Evolutionary conservation across 768 basidiomycete genomes (phyloP).

Genomic region (Coprinopsis cinerea): DNA sequence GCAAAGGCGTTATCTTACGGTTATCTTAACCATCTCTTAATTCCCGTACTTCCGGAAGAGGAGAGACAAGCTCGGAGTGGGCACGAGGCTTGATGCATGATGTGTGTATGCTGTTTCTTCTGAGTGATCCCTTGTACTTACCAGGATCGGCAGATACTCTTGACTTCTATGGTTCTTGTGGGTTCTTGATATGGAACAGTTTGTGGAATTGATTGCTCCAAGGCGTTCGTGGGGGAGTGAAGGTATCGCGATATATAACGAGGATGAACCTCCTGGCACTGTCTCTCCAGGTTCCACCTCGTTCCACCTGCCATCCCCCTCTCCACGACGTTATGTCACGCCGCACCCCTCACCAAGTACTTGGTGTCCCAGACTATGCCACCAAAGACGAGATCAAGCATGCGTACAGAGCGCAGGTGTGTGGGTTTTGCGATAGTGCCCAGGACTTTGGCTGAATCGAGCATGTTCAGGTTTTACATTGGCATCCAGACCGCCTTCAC

Average conservation of each 20-base stretch:
- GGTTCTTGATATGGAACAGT: constrained; percentile 1
- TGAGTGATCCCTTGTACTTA: constrained; percentile 5
- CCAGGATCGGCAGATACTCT: background rate
- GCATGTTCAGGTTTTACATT: constrained; percentile 44
- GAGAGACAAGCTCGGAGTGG: background rate
- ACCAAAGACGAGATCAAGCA: constrained; percentile 47
- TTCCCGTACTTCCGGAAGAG: background rate
- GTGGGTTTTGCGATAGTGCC: constrained; percentile 17
- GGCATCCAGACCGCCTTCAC: constrained; percentile 66
- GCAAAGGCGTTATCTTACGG: constrained; percentile 1
- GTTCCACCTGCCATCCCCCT: background rate
- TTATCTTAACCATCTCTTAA: background rate
- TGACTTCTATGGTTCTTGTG: constrained; percentile 3
- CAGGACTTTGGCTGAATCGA: constrained; percentile 5
- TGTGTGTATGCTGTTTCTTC: background rate
- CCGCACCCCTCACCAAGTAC: constrained; percentile 7
- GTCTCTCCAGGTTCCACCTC: background rate
- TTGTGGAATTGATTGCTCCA: background rate
- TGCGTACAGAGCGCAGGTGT: constrained; percentile 60
- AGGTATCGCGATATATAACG: background rate
- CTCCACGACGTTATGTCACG: constrained; percentile 6
- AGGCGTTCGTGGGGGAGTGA: background rate
- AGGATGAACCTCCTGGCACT: no score
- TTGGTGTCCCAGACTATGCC: constrained; percentile 22
- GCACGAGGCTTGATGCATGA: constrained; percentile 4